These are phyloP conservation scores for Sporormia fimetaria DNA, from an alignment of 495 filamentous ascomycete species.

Conservation along the genomic window DNA sequence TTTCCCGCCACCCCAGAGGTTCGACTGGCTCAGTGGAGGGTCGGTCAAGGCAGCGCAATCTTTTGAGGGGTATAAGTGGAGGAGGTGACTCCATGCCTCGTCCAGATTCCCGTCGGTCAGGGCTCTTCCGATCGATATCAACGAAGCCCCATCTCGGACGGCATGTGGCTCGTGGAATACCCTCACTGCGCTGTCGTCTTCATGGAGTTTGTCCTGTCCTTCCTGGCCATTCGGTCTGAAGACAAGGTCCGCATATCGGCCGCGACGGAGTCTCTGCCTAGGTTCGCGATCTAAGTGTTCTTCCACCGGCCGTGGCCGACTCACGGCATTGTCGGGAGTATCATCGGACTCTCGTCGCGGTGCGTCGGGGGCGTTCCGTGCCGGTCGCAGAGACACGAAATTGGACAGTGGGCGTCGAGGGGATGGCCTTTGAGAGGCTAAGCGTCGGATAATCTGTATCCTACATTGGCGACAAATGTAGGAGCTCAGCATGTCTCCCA, in stretches of 20 bases:
- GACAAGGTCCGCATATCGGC: too few species aligned
- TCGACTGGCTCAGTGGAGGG: constrained; percentile 1
- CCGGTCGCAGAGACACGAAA: constrained; percentile 14
- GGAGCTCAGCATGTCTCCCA: constrained; percentile 16
- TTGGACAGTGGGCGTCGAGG: constrained; percentile 21
- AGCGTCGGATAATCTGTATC: constrained; percentile 11
- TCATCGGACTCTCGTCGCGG: too few species aligned
- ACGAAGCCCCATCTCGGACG: not conserved
- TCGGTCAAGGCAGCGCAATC: constrained; percentile 2
- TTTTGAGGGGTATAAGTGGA: constrained; percentile 19
- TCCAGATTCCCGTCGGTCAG: constrained; percentile 25
- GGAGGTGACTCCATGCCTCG: constrained; percentile 35
- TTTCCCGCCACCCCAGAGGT: constrained; percentile 1
- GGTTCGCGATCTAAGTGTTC: too few species aligned
- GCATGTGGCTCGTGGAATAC: not conserved
- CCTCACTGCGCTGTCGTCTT: not conserved
- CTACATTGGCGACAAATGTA: constrained; percentile 25
- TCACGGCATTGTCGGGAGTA: too few species aligned
- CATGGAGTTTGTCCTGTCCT: not conserved
- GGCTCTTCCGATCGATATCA: not conserved
- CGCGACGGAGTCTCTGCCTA: too few species aligned
- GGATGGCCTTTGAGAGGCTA: not conserved
- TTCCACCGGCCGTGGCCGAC: too few species aligned
- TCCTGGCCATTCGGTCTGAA: too few species aligned
- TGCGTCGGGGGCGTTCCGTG: too few species aligned